phyloP scores from a whole-genome alignment of 805 yeast genomes.

The Jamesozyma hellenica region DNA sequence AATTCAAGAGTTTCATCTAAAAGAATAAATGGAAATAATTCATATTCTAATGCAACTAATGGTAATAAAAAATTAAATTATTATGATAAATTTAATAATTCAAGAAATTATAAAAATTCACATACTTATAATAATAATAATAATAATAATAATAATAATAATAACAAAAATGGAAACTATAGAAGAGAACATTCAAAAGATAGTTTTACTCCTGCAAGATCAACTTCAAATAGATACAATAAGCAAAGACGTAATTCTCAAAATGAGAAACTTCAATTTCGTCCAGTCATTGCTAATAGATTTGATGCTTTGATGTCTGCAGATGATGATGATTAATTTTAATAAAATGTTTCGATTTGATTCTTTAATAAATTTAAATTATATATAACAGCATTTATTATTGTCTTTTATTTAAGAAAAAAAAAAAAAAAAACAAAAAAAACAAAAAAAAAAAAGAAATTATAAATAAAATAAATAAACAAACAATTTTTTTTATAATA shows the following conservation, averaged over 20 bases:
- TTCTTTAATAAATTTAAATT: neutral
- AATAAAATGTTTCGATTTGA: neutral
- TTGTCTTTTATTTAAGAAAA: too few relatives aligned
- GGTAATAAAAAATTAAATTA: too few relatives aligned
- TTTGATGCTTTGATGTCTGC: conserved; percentile 28
- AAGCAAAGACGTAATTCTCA: conserved; percentile 13
- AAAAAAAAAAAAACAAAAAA: too few relatives aligned
- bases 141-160: conserved; percentile 1
- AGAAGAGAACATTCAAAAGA: conserved; percentile 24
- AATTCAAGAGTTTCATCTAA: conserved; percentile 30
- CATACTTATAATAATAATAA: conserved; percentile 2
- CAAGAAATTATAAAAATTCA: neutral
- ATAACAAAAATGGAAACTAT: conserved; percentile 8
- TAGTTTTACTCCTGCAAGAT: conserved; percentile 22
- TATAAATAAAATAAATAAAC: too few relatives aligned
- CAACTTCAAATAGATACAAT: conserved; percentile 21
- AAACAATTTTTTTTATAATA: too few relatives aligned
- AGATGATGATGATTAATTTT: conserved; percentile 13
- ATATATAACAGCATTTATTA: too few relatives aligned
- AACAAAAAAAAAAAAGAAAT: too few relatives aligned
- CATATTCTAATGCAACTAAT: neutral
- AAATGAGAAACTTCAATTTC: conserved; percentile 21
- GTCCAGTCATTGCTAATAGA: conserved; percentile 24
- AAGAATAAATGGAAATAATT: conserved; percentile 13
- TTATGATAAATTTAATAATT: neutral